Conservation (phyloP, 805 yeast genomes). For the Starmerella stigmatis region DNA sequence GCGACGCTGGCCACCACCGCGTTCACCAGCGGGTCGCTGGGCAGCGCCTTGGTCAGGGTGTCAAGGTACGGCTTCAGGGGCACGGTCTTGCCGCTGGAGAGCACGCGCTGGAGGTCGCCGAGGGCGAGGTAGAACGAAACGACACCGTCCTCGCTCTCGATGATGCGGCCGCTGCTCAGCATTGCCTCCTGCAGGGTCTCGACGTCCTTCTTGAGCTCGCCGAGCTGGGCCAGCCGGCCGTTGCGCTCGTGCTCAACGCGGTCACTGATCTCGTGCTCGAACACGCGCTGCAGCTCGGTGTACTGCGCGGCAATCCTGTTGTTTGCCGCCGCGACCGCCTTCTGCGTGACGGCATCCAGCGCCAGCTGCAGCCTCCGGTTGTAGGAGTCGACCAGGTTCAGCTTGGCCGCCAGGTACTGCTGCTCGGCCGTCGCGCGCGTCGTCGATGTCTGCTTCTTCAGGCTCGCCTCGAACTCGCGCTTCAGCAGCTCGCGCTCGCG, state of each 20-base stretch:
- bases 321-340: slow-evolving; percentile 58
- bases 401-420: slow-evolving; percentile 36
- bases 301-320: slow-evolving; percentile 61
- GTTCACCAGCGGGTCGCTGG: slow-evolving; percentile 42
- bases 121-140: slow-evolving; percentile 39
- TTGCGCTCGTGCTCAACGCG: slow-evolving; percentile 65
- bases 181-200: slow-evolving; percentile 41
- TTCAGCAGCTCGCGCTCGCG: slow-evolving; percentile 13
- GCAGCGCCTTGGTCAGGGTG: slow-evolving; percentile 31
- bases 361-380: slow-evolving; percentile 50
- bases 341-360: slow-evolving; percentile 54
- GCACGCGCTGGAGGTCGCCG: slow-evolving; percentile 35
- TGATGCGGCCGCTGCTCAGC: slow-evolving; percentile 32
- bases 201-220: slow-evolving; percentile 47
- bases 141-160: slow-evolving; percentile 34
- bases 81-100: slow-evolving; percentile 32
- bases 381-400: slow-evolving; percentile 51
- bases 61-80: slow-evolving; percentile 32
- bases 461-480: slow-evolving; percentile 8
- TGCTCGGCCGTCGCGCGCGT: slow-evolving; percentile 19
- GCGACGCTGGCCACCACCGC: slow-evolving; percentile 43
- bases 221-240: slow-evolving; percentile 62
- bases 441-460: slow-evolving; percentile 5
- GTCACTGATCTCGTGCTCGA: slow-evolving; percentile 46
- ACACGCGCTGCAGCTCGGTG: slow-evolving; percentile 56